Evolutionary conservation across 1,139 yeast species (phyloP).

Genomic region (Geotrichum macrosporum): DNA sequence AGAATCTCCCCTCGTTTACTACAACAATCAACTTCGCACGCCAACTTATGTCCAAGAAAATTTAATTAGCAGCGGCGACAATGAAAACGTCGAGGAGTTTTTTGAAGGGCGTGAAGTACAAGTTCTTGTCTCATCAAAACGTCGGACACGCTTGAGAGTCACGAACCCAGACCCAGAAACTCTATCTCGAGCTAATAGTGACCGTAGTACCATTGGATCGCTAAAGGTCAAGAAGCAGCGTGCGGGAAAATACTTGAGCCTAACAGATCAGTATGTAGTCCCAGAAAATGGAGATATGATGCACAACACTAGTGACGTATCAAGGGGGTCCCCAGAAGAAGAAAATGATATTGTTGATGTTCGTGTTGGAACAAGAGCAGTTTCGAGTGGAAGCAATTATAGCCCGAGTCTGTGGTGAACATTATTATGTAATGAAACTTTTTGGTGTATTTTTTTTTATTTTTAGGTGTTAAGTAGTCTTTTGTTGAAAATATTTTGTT

Average conservation of each 20-base stretch:
- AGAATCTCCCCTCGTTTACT: neutral
- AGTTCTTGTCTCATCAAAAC: conserved; percentile 65
- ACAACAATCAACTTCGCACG: conserved; percentile 1
- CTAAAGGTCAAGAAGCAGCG: conserved; percentile 16
- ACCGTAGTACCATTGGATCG: conserved; percentile 18
- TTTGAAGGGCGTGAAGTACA: conserved; percentile 62
- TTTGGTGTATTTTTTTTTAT: conserved; percentile 6
- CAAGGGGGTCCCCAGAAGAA: neutral
- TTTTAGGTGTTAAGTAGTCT: neutral
- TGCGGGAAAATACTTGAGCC: conserved; percentile 7
- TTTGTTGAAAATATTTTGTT: neutral
- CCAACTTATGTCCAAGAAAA: conserved; percentile 11
- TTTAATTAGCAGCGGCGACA: conserved; percentile 30
- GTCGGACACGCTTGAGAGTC: conserved; percentile 58
- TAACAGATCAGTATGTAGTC: neutral
- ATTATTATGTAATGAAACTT: neutral
- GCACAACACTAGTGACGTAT: neutral
- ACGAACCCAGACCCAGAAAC: conserved; percentile 51
- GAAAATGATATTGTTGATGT: conserved; percentile 12
- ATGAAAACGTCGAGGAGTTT: conserved; percentile 39
- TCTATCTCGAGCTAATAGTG: conserved; percentile 20
- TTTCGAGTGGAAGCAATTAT: conserved; percentile 16
- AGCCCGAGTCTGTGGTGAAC: conserved; percentile 2
- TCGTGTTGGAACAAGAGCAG: conserved; percentile 11
- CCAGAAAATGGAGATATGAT: neutral